Evolutionary conservation across 1,139 yeast species (phyloP).

Genomic region (Debaryomycetaceae sp.): DNA sequence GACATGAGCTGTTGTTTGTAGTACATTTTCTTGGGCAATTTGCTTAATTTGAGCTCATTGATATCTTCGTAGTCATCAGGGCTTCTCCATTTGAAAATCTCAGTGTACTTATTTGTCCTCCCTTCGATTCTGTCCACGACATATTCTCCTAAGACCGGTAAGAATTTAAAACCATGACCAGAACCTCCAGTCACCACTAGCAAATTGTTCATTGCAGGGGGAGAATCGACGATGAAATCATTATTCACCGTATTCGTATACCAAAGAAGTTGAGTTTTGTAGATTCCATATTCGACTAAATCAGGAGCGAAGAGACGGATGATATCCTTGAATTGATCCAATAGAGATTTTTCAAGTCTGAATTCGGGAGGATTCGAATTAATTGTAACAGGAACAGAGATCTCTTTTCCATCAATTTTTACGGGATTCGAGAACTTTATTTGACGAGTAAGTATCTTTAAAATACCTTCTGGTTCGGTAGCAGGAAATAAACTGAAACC

Average conservation of each 20-base stretch:
- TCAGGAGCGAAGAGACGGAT: slow-evolving; percentile 7
- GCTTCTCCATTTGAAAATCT: slow-evolving; percentile 30
- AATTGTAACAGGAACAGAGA: slow-evolving; percentile 6
- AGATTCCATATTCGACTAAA: slow-evolving; percentile 6
- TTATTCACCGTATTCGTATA: slow-evolving; percentile 41
- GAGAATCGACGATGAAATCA: slow-evolving; percentile 37
- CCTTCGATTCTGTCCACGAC: slow-evolving; percentile 24
- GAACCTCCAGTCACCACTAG: slow-evolving; percentile 45
- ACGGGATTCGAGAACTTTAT: slow-evolving; percentile 9
- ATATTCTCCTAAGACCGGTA: slow-evolving; percentile 30
- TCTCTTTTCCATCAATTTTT: slow-evolving; percentile 3
- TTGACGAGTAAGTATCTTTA: slow-evolving; percentile 9
- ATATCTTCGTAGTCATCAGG: slow-evolving; percentile 12
- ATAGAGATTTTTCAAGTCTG: slow-evolving; percentile 5
- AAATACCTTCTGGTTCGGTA: slow-evolving; percentile 7
- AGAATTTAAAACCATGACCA: slow-evolving; percentile 39
- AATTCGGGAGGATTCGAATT: slow-evolving; percentile 4
- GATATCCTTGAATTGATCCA: slow-evolving; percentile 2
- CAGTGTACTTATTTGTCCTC: slow-evolving; percentile 17
- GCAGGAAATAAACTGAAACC: slow-evolving; percentile 6
- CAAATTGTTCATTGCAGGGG: slow-evolving; percentile 32
- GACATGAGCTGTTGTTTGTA: slow-evolving; percentile 1
- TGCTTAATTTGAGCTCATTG: slow-evolving; percentile 5
- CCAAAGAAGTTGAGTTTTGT: slow-evolving; percentile 23
- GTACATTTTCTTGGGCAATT: background rate